Evolutionary conservation across 2,329 filamentous ascomycete genomes (phyloP).

Genomic region (Botrytis tulipae): DNA sequence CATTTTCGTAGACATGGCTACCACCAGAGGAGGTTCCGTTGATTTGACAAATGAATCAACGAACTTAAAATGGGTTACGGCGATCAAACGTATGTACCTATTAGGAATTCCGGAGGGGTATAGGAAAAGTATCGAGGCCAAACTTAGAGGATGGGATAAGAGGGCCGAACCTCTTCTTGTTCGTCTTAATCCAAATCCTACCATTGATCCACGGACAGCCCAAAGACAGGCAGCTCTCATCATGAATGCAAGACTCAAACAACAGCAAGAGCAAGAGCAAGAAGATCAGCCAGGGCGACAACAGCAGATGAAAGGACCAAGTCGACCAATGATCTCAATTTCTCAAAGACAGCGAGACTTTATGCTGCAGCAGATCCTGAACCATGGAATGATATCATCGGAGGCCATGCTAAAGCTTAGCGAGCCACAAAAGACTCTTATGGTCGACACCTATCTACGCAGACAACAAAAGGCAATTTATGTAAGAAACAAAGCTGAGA

Average conservation of each 20-base stretch:
- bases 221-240: not conserved
- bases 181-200: not conserved
- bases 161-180: not conserved
- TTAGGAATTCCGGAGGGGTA: not conserved
- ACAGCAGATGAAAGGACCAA: not conserved
- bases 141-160: not conserved
- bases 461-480: not conserved
- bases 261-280: not conserved
- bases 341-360: not conserved
- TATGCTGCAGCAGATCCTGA: not conserved
- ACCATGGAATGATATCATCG: not conserved
- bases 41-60: not conserved
- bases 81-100: not conserved
- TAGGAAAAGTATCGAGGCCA: not conserved
- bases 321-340: not conserved
- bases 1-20: not conserved
- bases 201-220: not conserved
- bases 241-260: not conserved
- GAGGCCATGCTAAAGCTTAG: not conserved
- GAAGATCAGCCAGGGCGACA: not conserved
- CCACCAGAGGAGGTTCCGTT: not conserved
- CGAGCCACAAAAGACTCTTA: not conserved
- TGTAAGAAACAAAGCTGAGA: not conserved
- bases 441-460: not conserved
- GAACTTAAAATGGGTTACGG: not conserved